Evolutionary conservation across 2,329 filamentous ascomycete species (phyloP), one percentile per base, ranked within the genome.

Genomic region (Dothidotthia symphoricarpi): DNA sequence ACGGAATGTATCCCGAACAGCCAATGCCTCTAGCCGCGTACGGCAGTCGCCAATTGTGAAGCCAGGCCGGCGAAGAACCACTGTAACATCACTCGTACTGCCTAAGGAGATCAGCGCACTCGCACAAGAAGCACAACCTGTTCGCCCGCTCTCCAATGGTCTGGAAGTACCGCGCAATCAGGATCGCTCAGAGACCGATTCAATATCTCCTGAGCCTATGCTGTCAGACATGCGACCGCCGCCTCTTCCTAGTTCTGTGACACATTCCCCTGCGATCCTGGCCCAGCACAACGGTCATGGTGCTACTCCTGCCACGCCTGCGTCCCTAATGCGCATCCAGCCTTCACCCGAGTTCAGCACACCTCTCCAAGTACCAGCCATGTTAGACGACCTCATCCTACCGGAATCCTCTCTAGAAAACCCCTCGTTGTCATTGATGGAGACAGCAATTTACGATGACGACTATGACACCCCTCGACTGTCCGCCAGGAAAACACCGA

Each of bases 1-100:
- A 69, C 77, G 37, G 71, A 75, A 34, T 54, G 69, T 46, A 73
- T 80, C 68, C n/a, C 60, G 70, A n/a, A 63, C 59, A 3, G 50
- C 59, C 54, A 64, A 71, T 7, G 74, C 72, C 37, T 51, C 61
- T 16, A 54, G 56, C n/a, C 68, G 71, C 26, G 73, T 87, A 39
- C 79, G 82, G 52, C 82, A 86, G 63, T 88, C 84, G 10, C 84
- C 85, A 3, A 86, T 88, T 35, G 76, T 82, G 24, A 88, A 87
- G 59, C 78, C 83, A 9, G 70, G 69, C 48, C 62, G 72, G 29
- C 72, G 74, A 51, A 75, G 73, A 51, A 63, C 65, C 12, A 67
- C 66, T 24, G 55, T 71, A 12, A 68, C 67, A 2, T 67, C 71
- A 11, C 52, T 69, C 3, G 69, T 75, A 16, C 67, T 69, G 12